Evolutionary conservation across 164 flowering plant genomes (phyloP).

Genomic region (Berberis vulgaris): DNA sequence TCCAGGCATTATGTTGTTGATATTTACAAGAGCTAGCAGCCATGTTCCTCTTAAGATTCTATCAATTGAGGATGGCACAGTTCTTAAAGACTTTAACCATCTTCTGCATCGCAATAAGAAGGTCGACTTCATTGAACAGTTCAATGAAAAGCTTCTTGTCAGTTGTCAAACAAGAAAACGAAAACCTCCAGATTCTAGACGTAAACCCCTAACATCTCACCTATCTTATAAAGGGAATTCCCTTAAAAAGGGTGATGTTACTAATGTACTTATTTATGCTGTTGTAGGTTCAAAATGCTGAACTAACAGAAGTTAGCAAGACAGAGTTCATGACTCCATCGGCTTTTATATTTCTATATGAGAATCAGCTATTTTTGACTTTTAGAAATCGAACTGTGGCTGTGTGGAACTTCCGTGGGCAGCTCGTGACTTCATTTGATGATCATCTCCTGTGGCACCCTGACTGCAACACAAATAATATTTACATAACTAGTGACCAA

Average conservation of each 20-base stretch:
- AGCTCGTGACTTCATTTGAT: conserved; percentile 95
- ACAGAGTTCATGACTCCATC: conserved; percentile 96
- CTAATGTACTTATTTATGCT: neutral
- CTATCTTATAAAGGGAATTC: neutral
- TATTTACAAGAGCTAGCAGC: conserved; percentile 19
- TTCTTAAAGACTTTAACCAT: conserved; percentile 23
- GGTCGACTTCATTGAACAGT: conserved; percentile 27
- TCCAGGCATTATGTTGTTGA: conserved; percentile 28
- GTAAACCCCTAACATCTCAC: conserved; percentile 8
- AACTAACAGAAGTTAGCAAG: conserved; percentile 76
- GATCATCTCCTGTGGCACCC: conserved; percentile 97
- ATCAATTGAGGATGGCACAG: conserved; percentile 26
- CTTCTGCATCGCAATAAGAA: conserved; percentile 27
- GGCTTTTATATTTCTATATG: conserved; percentile 92
- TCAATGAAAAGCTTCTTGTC: conserved; percentile 24
- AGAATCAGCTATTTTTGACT: conserved; percentile 89
- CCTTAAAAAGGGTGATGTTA: neutral
- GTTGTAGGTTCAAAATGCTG: conserved; percentile 67
- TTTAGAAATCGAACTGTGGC: conserved; percentile 92
- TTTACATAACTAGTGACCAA: conserved; percentile 96
- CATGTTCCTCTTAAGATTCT: conserved; percentile 26
- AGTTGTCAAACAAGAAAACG: conserved; percentile 27
- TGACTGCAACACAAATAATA: conserved; percentile 97
- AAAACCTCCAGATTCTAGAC: conserved; percentile 27
- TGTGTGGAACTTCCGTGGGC: conserved; percentile 97